These are phyloP conservation scores for Serendipita sp. DNA, from an alignment of 768 basidiomycete genomes.

Conservation along the genomic window DNA sequence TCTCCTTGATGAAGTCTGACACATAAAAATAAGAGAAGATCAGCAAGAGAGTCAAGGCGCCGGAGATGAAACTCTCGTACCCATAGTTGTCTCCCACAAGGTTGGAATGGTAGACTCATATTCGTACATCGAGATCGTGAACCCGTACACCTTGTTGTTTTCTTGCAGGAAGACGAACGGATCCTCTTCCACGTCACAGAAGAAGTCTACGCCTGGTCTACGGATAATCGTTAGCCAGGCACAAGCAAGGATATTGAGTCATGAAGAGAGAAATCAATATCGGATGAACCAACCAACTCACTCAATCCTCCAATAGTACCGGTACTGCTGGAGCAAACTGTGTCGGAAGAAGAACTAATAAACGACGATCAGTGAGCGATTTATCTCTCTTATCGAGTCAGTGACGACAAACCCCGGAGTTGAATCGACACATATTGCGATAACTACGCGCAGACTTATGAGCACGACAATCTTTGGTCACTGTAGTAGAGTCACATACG, in stretches of 20 bases:
- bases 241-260: not conserved
- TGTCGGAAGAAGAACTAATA: constrained; percentile 50
- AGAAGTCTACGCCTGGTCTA: constrained; percentile 62
- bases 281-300: constrained; percentile 25
- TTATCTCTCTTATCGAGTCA: constrained; percentile 16
- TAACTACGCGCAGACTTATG: constrained; percentile 22
- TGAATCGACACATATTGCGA: constrained; percentile 66
- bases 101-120: constrained; percentile 60
- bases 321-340: constrained; percentile 44
- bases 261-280: too few species aligned
- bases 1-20: constrained; percentile 22
- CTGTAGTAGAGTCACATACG: constrained; percentile 18
- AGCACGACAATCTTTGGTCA: not conserved
- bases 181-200: constrained; percentile 49
- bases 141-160: constrained; percentile 53
- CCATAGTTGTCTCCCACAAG: constrained; percentile 55
- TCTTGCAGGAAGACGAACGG: constrained; percentile 63
- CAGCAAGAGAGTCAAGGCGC: constrained; percentile 1
- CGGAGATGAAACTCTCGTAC: constrained; percentile 21
- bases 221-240: not conserved
- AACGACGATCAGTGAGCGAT: too few species aligned
- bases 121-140: constrained; percentile 62
- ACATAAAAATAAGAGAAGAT: not conserved
- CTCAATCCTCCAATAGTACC: constrained; percentile 76
- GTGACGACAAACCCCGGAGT: constrained; percentile 38